Base-by-base conservation (phyloP, 805 yeast species). In the Nakazawaea molendinolei region DNA sequence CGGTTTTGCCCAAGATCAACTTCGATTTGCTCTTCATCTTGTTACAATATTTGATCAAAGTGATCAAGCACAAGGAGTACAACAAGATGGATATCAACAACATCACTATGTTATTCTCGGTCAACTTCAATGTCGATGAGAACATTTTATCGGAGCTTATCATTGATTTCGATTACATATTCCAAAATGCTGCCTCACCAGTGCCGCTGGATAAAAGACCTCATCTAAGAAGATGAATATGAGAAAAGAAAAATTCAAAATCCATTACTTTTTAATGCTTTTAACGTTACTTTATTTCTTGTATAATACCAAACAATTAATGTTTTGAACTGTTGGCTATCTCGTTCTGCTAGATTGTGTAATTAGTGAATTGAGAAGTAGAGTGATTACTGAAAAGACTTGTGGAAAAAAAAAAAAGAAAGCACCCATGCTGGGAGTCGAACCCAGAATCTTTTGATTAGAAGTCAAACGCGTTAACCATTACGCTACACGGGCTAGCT, bases 81-180 rank as follows among this genome's bases (percentile, higher is more conserved):
- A 90, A 89, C 60, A 79, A 86, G 56, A 90, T 90, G 98, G 82
- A 80, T 41, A 60, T 83, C 40, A 67, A 83, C 45, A 90, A 92
- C 49, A 61, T 74, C 35, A 50, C 58, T 25, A 60, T 58, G 35
- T 44, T 59, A 34, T 57, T 59, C 53, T 58, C 60, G 1, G 63
- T 61, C 5, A 59, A 59, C 29, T 42, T 59, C 30, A 54, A 53
- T 32, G 58, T 60, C 16, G 59, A 58, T 5, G 54, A 55, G 34
- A 57, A 56, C 32, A 53, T 58, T 12, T 52, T 56, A 31, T 41
- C 56, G 8, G 60, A 51, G 28, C 34, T 59, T 14, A 41, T 59
- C 26, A 51, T 53, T 22, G 48, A 57, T 30, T 58, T 48, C 38
- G 31, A 40, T 12, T 51, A 40, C 40, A 38, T 38, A 8, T 38